Conservation (phyloP, 1,284 basidiomycete species). For the Ustanciosporium gigantosporum region DNA sequence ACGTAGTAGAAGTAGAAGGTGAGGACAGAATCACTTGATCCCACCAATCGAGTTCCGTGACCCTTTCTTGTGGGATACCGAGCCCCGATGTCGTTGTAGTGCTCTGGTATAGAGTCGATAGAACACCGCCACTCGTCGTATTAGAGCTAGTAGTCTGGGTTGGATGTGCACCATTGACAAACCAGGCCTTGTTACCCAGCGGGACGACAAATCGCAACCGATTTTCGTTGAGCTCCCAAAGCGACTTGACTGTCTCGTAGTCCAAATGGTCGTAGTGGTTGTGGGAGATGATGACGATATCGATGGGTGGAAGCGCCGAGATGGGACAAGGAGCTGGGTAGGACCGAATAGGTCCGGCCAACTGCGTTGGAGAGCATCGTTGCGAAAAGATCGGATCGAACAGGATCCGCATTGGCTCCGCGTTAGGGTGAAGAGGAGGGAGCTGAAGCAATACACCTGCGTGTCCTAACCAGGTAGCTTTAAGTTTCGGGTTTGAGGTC, state of each 20-base stretch:
- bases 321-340: slow-evolving; percentile 49
- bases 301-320: slow-evolving; percentile 46
- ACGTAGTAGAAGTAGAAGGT: too few relatives aligned
- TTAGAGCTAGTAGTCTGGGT: too few relatives aligned
- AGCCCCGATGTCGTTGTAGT: slow-evolving; percentile 17
- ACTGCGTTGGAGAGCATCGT: slow-evolving; percentile 54
- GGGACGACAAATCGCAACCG: slow-evolving; percentile 51
- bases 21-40: slow-evolving; percentile 30
- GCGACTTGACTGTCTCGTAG: slow-evolving; percentile 38
- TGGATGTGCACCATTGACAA: slow-evolving; percentile 14
- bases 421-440: slow-evolving; percentile 6
- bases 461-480: slow-evolving; percentile 57
- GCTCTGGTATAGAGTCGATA: not conserved
- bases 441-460: slow-evolving; percentile 53
- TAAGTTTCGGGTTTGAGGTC: not conserved
- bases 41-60: slow-evolving; percentile 58
- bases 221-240: slow-evolving; percentile 40
- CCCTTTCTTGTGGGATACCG: slow-evolving; percentile 35
- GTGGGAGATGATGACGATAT: slow-evolving; percentile 57
- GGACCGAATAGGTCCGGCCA: slow-evolving; percentile 45
- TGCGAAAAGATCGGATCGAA: slow-evolving; percentile 59
- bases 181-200: slow-evolving; percentile 54
- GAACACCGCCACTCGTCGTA: not conserved
- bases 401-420: slow-evolving; percentile 33
- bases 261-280: slow-evolving; percentile 60